These are phyloP conservation scores for Solanum raphanifolium DNA, from an alignment of 257 asterid genomes.

Conservation along the genomic window DNA sequence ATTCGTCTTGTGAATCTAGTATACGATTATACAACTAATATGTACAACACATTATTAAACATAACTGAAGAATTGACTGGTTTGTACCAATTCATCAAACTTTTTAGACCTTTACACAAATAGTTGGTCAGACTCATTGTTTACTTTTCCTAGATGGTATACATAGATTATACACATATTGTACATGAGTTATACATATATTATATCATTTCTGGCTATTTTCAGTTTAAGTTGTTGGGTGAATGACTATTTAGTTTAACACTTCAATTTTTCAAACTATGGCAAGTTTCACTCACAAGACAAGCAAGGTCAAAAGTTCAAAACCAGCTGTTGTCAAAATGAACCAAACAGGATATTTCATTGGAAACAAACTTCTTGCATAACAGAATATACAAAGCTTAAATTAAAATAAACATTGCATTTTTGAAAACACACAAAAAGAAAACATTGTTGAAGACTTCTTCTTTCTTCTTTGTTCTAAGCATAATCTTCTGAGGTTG, in stretches of 20 bases:
- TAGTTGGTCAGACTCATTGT: background rate
- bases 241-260: background rate
- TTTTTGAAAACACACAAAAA: background rate
- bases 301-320: background rate
- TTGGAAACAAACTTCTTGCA: background rate
- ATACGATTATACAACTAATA: background rate
- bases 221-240: background rate
- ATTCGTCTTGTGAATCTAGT: background rate
- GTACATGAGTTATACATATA: background rate
- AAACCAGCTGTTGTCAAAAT: background rate
- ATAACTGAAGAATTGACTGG: background rate
- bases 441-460: background rate
- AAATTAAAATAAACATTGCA: background rate
- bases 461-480: background rate
- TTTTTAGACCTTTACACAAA: background rate
- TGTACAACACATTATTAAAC: background rate
- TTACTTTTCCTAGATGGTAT: background rate
- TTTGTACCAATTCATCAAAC: background rate
- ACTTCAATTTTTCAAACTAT: background rate
- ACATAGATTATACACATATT: background rate
- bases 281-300: rapidly evolving
- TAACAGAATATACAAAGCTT: background rate
- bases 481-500: conserved; percentile 33
- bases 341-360: background rate
- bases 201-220: background rate